phyloP scores from a whole-genome alignment of 352 stramenopile species.

The Phytopythium ostracodes region DNA sequence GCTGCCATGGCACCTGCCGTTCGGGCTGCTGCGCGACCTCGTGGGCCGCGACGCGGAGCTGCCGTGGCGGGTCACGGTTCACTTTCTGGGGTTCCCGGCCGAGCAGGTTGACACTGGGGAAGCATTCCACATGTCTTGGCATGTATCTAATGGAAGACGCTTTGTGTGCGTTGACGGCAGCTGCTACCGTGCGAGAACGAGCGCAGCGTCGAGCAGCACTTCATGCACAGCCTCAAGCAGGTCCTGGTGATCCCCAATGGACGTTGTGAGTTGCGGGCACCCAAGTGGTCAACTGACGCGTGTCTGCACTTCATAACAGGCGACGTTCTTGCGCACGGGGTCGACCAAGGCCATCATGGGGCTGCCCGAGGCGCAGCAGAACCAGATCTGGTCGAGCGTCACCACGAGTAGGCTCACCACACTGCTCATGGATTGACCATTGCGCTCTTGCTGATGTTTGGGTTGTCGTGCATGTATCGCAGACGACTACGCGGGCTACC shows the following conservation, averaged over 20 bases:
- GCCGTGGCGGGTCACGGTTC: slow-evolving; percentile 72
- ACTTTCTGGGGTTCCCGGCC: slow-evolving; percentile 69
- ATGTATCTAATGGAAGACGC: not conserved
- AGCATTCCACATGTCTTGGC: not conserved
- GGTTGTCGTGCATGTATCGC: not conserved
- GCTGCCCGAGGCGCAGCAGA: slow-evolving; percentile 75
- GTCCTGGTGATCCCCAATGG: slow-evolving; percentile 4
- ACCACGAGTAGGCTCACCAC: slow-evolving; percentile 34
- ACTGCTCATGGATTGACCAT: not conserved
- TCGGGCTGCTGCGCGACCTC: slow-evolving; percentile 68
- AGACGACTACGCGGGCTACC: slow-evolving; percentile 57
- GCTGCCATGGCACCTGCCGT: slow-evolving; percentile 79
- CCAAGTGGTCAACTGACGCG: not conserved
- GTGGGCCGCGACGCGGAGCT: slow-evolving; percentile 20
- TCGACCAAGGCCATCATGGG: slow-evolving; percentile 81
- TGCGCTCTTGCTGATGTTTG: slow-evolving; percentile 8
- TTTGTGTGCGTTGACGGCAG: slow-evolving; percentile 7
- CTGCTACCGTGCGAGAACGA: slow-evolving; percentile 76
- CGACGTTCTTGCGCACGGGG: slow-evolving; percentile 64
- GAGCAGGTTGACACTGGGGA: slow-evolving; percentile 22
- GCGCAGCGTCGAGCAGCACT: slow-evolving; percentile 69
- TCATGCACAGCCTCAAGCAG: slow-evolving; percentile 86
- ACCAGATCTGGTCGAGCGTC: slow-evolving; percentile 77
- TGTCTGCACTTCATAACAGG: slow-evolving; percentile 8
- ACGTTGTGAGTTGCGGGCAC: not conserved